Evolutionary conservation across 2,329 filamentous ascomycete species (phyloP), one percentile per base, ranked within the genome.

Genomic region (Trichophyton equinum): DNA sequence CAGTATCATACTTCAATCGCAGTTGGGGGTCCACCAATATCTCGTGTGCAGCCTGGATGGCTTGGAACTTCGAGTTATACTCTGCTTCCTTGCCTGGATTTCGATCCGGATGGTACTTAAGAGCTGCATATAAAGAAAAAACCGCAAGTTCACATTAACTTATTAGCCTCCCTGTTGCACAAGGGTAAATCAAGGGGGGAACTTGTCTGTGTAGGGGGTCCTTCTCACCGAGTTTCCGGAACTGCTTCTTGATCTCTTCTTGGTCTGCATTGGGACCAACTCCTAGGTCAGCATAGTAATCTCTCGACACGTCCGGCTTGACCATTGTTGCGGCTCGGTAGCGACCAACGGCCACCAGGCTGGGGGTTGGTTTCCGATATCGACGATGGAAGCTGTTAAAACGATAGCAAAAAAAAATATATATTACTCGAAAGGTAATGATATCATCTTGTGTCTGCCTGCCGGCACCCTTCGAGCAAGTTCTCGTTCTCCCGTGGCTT

Each of bases 251-350:
- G 71, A 95, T 85, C 46, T 94, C 89, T 33, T 85, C 82, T 49
- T 84, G 75, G 65, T 87, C 84, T 59, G 88, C 88, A 67, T 81
- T 82, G 9, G 82, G 77, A 1, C 83, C 74, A 61, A 96, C 76
- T 65, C 89, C 88, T 60, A 96, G 79, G 75, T 95, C 90, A 64
- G 85, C 86, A 75, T 96, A 95, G 74, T 94, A 94, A 75, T 95
- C 88, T 68, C 84, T 82, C 67, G 79, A 81, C 65, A 81, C 78
- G 71, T 89, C 86, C 67, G 79, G 77, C 75, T 86, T 86, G 67
- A 83, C 84, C 86, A 89, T 89, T 13, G 51, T 36, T 55, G 51
- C 27, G 30, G 46, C 11, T 25, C 18, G 30, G 5, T 36, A 27
- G 51, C 9, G 2, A n/a, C 27, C 13, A 15, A 8, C 33, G n/a